These are phyloP conservation scores for Thelonectria discophora DNA, from an alignment of 2,329 filamentous ascomycete genomes.

Conservation along the genomic window DNA sequence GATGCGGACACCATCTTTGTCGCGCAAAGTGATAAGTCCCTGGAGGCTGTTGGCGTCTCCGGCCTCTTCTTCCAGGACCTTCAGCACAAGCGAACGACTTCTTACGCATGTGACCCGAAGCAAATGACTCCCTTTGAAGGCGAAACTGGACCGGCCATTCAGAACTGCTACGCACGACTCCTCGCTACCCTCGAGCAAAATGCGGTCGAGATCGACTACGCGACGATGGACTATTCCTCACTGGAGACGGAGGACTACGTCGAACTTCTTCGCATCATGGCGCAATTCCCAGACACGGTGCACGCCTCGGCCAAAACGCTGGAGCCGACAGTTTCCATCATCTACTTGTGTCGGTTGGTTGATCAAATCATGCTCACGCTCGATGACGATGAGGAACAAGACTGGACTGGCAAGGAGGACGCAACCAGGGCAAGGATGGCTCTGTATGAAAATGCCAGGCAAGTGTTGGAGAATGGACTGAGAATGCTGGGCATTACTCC, in stretches of 20 bases:
- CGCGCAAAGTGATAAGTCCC: constrained; percentile 24
- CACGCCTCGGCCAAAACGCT: constrained; percentile 70
- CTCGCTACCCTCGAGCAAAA: constrained; percentile 15
- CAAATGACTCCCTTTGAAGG: constrained; percentile 45
- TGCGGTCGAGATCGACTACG: constrained; percentile 23
- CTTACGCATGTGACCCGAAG: constrained; percentile 36
- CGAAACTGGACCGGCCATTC: constrained; percentile 32
- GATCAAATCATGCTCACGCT: constrained; percentile 45
- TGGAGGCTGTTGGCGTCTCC: constrained; percentile 28
- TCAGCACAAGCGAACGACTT: constrained; percentile 37
- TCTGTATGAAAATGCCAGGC: constrained; percentile 59
- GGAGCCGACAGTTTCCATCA: constrained; percentile 73
- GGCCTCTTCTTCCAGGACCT: constrained; percentile 39
- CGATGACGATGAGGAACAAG: constrained; percentile 60
- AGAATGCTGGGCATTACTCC: constrained; percentile 51
- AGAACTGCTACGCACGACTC: constrained; percentile 38
- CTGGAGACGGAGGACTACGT: constrained; percentile 36
- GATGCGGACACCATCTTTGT: constrained; percentile 6
- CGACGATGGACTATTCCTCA: constrained; percentile 16
- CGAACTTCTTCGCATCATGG: constrained; percentile 61
- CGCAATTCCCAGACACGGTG: constrained; percentile 72
- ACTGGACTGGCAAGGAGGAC: constrained; percentile 52
- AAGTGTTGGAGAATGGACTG: constrained; percentile 43
- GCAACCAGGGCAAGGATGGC: constrained; percentile 64
- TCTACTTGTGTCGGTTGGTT: constrained; percentile 57